Percentiles rank a stretch among this genome's conserved stretches.
phyloP scores from a whole-genome alignment of 768 basidiomycete species.

The Suillus clintonianus region DNA sequence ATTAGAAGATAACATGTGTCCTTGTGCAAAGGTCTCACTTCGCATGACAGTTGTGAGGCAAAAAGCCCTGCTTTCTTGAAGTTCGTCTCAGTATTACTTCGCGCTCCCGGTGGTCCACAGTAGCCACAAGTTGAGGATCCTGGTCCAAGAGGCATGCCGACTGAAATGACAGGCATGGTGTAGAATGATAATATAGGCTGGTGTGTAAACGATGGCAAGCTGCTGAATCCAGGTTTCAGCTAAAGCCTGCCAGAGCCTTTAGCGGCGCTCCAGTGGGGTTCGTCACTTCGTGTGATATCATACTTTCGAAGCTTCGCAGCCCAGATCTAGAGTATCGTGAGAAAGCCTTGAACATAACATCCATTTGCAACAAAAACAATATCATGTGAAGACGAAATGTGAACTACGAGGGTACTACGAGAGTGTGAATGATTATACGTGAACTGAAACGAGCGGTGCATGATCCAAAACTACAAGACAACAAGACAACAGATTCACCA shows the following conservation, averaged over 20 bases:
- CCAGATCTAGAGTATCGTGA: background rate
- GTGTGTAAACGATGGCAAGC: background rate
- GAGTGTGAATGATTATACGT: background rate
- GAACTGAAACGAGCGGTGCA: background rate
- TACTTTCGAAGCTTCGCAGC: too few relatives aligned
- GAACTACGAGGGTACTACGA: background rate
- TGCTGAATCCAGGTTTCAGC: too few relatives aligned
- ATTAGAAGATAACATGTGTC: background rate
- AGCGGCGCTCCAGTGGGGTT: background rate
- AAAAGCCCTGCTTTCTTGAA: slow-evolving; percentile 50
- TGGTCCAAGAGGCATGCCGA: slow-evolving; percentile 27
- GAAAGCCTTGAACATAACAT: background rate
- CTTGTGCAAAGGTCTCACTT: slow-evolving; percentile 34
- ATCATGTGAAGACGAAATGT: background rate
- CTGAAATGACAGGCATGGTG: slow-evolving; percentile 27
- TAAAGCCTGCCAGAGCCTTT: background rate
- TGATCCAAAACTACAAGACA: background rate
- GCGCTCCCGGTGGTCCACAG: slow-evolving; percentile 55
- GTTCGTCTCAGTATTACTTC: slow-evolving; percentile 44
- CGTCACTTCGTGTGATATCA: background rate
- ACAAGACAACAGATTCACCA: background rate
- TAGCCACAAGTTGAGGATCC: slow-evolving; percentile 61
- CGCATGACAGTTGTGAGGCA: slow-evolving; percentile 54
- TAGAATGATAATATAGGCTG: background rate
- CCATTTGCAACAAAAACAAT: background rate